These are phyloP conservation scores for Trametes cinnabarina DNA, from an alignment of 768 basidiomycete genomes.

Conservation along the genomic window DNA sequence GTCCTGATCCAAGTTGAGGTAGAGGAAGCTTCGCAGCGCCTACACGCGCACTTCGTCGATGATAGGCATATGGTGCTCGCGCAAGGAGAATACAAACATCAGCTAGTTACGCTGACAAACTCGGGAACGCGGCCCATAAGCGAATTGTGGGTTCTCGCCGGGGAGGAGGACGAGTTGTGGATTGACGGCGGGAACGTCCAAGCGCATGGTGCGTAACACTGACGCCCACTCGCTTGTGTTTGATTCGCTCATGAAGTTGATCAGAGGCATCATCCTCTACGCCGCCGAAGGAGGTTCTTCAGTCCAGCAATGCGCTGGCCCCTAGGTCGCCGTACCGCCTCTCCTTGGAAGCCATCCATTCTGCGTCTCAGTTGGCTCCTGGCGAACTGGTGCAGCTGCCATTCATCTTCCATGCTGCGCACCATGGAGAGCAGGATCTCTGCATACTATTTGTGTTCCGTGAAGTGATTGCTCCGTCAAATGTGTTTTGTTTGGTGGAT, in stretches of 20 bases:
- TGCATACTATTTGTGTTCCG: constrained; percentile 66
- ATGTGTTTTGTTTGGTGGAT: not conserved
- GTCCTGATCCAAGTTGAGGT: constrained; percentile 58
- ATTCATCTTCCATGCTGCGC: constrained; percentile 52
- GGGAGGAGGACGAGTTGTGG: constrained; percentile 64
- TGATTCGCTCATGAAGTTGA: not conserved
- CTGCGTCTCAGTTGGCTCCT: constrained; percentile 37
- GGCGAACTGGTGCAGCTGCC: constrained; percentile 52
- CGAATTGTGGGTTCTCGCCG: constrained; percentile 71
- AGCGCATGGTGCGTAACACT: not conserved
- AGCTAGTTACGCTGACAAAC: constrained; percentile 64
- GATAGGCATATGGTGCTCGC: constrained; percentile 50
- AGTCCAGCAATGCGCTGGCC: constrained; percentile 52
- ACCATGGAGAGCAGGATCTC: constrained; percentile 48
- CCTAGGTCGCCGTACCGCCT: constrained; percentile 48
- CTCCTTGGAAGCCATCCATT: constrained; percentile 32
- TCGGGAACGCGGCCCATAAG: constrained; percentile 55
- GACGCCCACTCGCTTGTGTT: not conserved
- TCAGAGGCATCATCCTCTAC: constrained; percentile 16
- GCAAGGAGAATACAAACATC: constrained; percentile 65
- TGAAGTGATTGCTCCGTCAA: constrained; percentile 40
- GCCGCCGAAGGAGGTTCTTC: constrained; percentile 36
- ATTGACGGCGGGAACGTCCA: constrained; percentile 27
- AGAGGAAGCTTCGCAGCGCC: constrained; percentile 60
- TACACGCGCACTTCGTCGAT: constrained; percentile 56